These are phyloP conservation scores for Aureobasidium musti DNA, from an alignment of 2,329 filamentous ascomycete species.

Conservation along the genomic window DNA sequence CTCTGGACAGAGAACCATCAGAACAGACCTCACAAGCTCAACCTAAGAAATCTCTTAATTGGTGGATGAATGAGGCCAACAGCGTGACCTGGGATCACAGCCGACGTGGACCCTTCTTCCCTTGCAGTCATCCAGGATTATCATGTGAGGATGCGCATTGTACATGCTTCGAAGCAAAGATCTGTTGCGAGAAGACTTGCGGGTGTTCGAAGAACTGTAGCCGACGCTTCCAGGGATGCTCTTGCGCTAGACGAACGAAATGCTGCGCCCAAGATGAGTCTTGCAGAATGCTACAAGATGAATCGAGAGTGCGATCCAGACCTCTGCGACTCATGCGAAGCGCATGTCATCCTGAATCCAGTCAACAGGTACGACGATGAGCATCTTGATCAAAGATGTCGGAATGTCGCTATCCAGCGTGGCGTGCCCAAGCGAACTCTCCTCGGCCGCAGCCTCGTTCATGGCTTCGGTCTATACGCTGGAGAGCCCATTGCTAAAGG, in stretches of 20 bases:
- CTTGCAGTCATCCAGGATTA: constrained; percentile 67
- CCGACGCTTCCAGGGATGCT: constrained; percentile 49
- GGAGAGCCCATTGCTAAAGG: constrained; percentile 66
- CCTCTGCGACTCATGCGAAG: constrained; percentile 71
- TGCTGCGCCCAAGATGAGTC: constrained; percentile 45
- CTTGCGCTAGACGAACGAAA: constrained; percentile 46
- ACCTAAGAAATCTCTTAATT: constrained; percentile 4
- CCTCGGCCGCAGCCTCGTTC: constrained; percentile 69
- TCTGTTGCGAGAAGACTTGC: constrained; percentile 75
- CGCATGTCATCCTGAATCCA: constrained; percentile 67
- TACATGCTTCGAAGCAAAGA: constrained; percentile 60
- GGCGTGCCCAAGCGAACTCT: constrained; percentile 65
- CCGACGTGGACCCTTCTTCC: constrained; percentile 60
- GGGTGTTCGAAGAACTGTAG: constrained; percentile 64
- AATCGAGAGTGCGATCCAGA: constrained; percentile 80
- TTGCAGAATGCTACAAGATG: constrained; percentile 70
- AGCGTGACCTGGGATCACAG: constrained; percentile 37
- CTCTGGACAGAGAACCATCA: background rate
- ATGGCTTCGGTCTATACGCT: constrained; percentile 74
- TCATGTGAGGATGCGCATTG: constrained; percentile 65
- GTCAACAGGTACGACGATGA: constrained; percentile 62
- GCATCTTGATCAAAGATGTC: constrained; percentile 62
- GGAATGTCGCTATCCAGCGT: constrained; percentile 72
- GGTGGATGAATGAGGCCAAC: constrained; percentile 30
- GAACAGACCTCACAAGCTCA: background rate